Evolutionary conservation across 1,284 basidiomycete genomes (phyloP).

Genomic region (Austroboletus niveus): DNA sequence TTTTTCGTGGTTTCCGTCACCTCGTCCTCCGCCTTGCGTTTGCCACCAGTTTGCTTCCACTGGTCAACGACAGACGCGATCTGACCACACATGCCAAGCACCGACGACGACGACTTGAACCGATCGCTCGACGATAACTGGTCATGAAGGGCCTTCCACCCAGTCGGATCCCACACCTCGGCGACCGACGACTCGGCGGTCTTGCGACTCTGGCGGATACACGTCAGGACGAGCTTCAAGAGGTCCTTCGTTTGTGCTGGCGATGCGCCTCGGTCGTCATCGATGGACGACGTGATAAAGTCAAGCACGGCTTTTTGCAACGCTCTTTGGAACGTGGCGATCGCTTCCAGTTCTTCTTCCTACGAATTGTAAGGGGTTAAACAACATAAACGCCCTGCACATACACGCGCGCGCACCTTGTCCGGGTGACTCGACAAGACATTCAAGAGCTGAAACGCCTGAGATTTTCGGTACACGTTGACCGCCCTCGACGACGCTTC

Average conservation of each 20-base stretch:
- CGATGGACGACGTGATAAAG: constrained; percentile 51
- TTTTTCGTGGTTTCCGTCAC: constrained; percentile 37
- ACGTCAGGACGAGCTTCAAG: constrained; percentile 68
- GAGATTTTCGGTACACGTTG: constrained; percentile 74
- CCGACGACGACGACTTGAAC: constrained; percentile 44
- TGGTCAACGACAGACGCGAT: constrained; percentile 30
- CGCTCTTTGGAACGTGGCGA: constrained; percentile 43
- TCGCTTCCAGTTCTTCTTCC: constrained; percentile 36
- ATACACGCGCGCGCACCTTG: constrained; percentile 12
- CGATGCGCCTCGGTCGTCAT: constrained; percentile 50
- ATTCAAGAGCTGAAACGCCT: constrained; percentile 75
- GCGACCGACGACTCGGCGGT: constrained; percentile 34
- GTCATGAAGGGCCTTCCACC: constrained; percentile 39
- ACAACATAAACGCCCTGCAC: not conserved
- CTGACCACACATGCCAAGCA: constrained; percentile 52
- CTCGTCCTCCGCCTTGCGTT: constrained; percentile 44
- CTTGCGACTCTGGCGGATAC: constrained; percentile 60
- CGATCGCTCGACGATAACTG: constrained; percentile 40
- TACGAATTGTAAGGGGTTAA: constrained; percentile 5
- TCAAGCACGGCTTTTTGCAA: constrained; percentile 54
- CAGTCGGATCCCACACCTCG: constrained; percentile 44
- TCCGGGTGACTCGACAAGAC: constrained; percentile 58
- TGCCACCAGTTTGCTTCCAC: constrained; percentile 22
- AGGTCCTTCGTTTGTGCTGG: constrained; percentile 77
- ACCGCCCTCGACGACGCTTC: constrained; percentile 55